phyloP scores from a whole-genome alignment of 768 basidiomycete genomes.

The Tylopilus vinaceipallidus region DNA sequence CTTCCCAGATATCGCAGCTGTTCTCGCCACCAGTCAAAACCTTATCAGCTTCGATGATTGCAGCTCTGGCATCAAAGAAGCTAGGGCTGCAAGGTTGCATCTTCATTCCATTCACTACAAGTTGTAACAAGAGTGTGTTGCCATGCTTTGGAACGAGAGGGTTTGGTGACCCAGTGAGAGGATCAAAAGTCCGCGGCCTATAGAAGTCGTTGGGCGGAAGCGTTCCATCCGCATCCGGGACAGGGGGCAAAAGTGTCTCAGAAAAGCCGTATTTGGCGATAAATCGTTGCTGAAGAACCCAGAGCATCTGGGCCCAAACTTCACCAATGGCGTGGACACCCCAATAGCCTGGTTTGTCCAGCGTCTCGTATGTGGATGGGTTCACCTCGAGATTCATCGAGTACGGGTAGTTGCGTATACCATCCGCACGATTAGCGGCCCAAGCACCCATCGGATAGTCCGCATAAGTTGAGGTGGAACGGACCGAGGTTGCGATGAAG shows the following conservation, averaged over 20 bases:
- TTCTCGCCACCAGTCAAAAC: slow-evolving; percentile 93
- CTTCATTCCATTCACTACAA: slow-evolving; percentile 93
- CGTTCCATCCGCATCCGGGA: slow-evolving; percentile 58
- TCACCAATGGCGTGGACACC: slow-evolving; percentile 91
- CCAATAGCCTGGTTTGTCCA: slow-evolving; percentile 93
- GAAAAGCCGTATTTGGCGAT: slow-evolving; percentile 83
- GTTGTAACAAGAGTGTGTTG: slow-evolving; percentile 81
- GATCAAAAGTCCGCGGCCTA: slow-evolving; percentile 36
- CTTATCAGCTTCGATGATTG: slow-evolving; percentile 89
- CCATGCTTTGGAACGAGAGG: slow-evolving; percentile 86
- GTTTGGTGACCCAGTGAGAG: slow-evolving; percentile 25
- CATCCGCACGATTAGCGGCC: slow-evolving; percentile 75
- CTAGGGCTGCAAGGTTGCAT: slow-evolving; percentile 87
- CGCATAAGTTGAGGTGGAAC: slow-evolving; percentile 67
- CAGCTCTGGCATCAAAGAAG: slow-evolving; percentile 88
- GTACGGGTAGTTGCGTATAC: slow-evolving; percentile 90
- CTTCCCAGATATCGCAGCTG: slow-evolving; percentile 81
- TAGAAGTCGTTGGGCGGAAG: slow-evolving; percentile 73
- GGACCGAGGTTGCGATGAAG: slow-evolving; percentile 84
- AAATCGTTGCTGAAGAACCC: slow-evolving; percentile 71
- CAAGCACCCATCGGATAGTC: slow-evolving; percentile 94
- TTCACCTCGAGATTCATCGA: slow-evolving; percentile 76
- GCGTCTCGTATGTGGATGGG: slow-evolving; percentile 91
- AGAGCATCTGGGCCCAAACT: slow-evolving; percentile 93
- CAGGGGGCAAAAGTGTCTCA: slow-evolving; percentile 78